Base-by-base conservation (phyloP, 225 moss, liverwort and hornwort genomes). In the Sphagnum tenellum region DNA sequence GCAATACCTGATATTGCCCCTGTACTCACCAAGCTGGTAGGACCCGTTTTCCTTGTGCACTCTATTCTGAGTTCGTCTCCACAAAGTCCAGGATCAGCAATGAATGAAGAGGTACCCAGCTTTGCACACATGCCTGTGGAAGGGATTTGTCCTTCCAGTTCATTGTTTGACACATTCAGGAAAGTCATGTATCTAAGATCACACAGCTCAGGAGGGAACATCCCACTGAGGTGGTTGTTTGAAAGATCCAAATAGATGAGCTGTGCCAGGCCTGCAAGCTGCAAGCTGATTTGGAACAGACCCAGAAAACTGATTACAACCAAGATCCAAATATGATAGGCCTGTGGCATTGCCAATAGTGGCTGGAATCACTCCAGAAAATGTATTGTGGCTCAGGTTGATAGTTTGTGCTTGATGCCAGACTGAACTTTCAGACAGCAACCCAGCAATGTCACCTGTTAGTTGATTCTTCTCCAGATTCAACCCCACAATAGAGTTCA, bases 1-100 rank as follows among this genome's bases (percentile, higher is more conserved):
- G 81, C 76, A 11, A 92, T 61, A 0, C 91, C 91, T 9, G 89
- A 55, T 61, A 92, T 87, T 7, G 87, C 74, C 5, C 82, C 79
- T 2, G 78, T 82, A 56, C 64, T 59, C 55, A 79, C 12, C 10
- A 51, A 29, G 29, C 29, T 29, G 29, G 29, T 29, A 29, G 29
- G 29, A 29, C 29, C 29, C 29, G 1, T 29, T 29, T 29, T 29
- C 29, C 29, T 29, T 29, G 29, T 29, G 29, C 29, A 29, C 29
- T 29, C 29, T 29, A 29, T 29, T 29, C 29, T 29, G 59, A 10
- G 60, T 68, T 0, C 52, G 3, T 2, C 55, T 29, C 5, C 47
- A 54, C 82, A 82, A 50, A 82, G 47, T 4, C 60, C 76, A 0
- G 52, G 46, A 54, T 74, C 74, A 0, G 71, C 52, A 60, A 82